Conservation (phyloP, 1,139 yeast genomes). For the Nakaseomyces kungkrabaensis region DNA sequence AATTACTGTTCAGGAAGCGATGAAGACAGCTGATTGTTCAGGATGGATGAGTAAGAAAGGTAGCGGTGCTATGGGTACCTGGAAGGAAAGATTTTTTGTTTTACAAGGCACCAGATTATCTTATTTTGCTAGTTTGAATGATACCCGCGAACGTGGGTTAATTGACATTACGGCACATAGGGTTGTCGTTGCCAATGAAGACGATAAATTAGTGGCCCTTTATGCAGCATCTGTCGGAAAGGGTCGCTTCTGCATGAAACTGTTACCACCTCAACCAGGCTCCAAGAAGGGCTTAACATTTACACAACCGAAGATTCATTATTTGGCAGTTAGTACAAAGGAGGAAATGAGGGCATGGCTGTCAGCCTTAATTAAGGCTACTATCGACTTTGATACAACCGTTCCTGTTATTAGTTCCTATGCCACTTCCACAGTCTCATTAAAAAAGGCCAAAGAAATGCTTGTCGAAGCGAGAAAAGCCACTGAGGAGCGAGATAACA, state of each 20-base stretch:
- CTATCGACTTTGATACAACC: conserved; percentile 87
- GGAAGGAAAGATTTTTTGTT: conserved; percentile 87
- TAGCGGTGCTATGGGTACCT: conserved; percentile 66
- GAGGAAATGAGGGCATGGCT: conserved; percentile 94
- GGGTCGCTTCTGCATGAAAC: conserved; percentile 83
- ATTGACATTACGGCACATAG: conserved; percentile 93
- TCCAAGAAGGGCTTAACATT: conserved; percentile 89
- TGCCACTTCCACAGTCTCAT: conserved; percentile 84
- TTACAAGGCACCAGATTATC: conserved; percentile 89
- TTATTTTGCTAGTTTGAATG: conserved; percentile 68
- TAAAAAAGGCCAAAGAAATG: conserved; percentile 77
- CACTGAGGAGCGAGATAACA: conserved; percentile 46
- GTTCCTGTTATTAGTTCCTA: conserved; percentile 90
- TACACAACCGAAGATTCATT: conserved; percentile 91
- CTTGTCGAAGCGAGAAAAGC: conserved; percentile 72
- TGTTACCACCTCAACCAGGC: conserved; percentile 97
- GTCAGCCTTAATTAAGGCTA: conserved; percentile 88
- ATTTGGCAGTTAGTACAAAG: conserved; percentile 83
- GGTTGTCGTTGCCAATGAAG: conserved; percentile 64
- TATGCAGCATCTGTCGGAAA: conserved; percentile 93
- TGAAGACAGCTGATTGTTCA: conserved; percentile 60
- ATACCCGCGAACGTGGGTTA: conserved; percentile 76
- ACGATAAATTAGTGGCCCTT: conserved; percentile 69
- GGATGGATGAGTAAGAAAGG: conserved; percentile 98
- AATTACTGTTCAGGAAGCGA: conserved; percentile 71